These are phyloP conservation scores for Avena sativa DNA, from an alignment of 176 grass and related monocot species.

Conservation along the genomic window DNA sequence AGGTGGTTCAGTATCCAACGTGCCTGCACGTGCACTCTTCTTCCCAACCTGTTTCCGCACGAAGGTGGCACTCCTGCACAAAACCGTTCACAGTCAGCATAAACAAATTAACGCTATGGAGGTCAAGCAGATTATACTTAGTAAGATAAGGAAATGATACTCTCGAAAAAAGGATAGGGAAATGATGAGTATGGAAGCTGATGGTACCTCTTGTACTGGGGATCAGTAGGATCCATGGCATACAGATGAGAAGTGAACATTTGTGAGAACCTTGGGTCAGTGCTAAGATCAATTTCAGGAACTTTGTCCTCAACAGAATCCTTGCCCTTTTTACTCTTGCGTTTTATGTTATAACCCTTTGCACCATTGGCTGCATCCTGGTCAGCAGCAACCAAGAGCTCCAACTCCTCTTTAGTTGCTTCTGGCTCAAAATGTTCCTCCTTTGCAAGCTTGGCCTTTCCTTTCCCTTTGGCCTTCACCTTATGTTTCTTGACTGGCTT, in stretches of 20 bases:
- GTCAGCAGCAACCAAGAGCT: slow-evolving; percentile 71
- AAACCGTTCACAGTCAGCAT: not conserved
- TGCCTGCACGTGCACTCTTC: not conserved
- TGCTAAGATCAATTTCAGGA: slow-evolving; percentile 66
- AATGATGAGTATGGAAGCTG: not conserved
- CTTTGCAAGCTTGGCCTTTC: slow-evolving; percentile 37
- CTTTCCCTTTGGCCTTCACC: slow-evolving; percentile 56
- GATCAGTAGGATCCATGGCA: slow-evolving; percentile 86
- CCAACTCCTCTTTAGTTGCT: slow-evolving; percentile 82
- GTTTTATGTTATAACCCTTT: slow-evolving; percentile 83
- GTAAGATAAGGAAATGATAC: too few relatives aligned
- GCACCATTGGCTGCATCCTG: slow-evolving; percentile 55
- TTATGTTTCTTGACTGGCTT: slow-evolving; percentile 54
- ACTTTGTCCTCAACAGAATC: slow-evolving; percentile 62
- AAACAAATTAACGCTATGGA: not conserved
- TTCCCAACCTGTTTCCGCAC: slow-evolving; percentile 49
- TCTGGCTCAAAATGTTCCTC: slow-evolving; percentile 50
- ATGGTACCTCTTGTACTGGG: slow-evolving; percentile 85
- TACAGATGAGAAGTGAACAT: slow-evolving; percentile 69
- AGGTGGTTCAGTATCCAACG: not conserved
- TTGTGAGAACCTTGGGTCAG: slow-evolving; percentile 69
- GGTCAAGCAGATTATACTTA: slow-evolving; percentile 2
- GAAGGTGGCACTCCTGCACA: slow-evolving; percentile 57
- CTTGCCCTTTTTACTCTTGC: slow-evolving; percentile 67
- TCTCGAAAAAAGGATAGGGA: not conserved